phyloP scores from a whole-genome alignment of 2,329 filamentous ascomycete species.

The Epichloe hybrida region DNA sequence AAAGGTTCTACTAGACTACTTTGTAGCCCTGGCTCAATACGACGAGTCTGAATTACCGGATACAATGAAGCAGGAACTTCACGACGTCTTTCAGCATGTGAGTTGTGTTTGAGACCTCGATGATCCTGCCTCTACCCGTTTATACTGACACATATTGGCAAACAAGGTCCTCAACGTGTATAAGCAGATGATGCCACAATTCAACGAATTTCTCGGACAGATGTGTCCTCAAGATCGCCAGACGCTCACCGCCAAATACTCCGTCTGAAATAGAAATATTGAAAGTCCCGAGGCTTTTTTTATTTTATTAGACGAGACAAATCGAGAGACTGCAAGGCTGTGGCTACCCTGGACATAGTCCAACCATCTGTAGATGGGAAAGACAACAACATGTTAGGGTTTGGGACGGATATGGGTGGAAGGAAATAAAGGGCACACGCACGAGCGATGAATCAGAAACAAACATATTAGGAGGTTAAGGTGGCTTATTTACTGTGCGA shows the following conservation, averaged over 20 bases:
- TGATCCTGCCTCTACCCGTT: too few relatives aligned
- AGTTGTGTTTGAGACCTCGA: slow-evolving; percentile 18
- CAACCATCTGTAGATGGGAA: neutral
- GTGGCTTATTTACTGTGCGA: slow-evolving; percentile 1
- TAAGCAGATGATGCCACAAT: slow-evolving; percentile 46
- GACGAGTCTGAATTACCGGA: slow-evolving; percentile 48
- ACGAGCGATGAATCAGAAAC: neutral
- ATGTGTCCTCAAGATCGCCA: slow-evolving; percentile 37
- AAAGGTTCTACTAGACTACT: slow-evolving; percentile 67
- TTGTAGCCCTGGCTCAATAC: slow-evolving; percentile 70
- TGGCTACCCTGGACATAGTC: neutral
- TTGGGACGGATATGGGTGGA: neutral
- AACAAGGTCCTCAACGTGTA: slow-evolving; percentile 40
- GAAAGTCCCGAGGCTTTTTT: too few relatives aligned
- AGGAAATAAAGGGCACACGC: neutral
- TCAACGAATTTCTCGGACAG: slow-evolving; percentile 39
- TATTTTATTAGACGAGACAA: neutral
- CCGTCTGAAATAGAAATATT: slow-evolving; percentile 18
- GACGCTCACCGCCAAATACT: slow-evolving; percentile 34
- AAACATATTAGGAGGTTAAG: neutral
- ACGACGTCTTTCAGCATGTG: slow-evolving; percentile 65
- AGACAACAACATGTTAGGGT: neutral
- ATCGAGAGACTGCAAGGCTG: neutral
- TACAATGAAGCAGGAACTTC: slow-evolving; percentile 50
- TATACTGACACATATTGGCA: neutral